These are phyloP conservation scores for Xylaria curta DNA, from an alignment of 495 filamentous ascomycete genomes.

Conservation along the genomic window DNA sequence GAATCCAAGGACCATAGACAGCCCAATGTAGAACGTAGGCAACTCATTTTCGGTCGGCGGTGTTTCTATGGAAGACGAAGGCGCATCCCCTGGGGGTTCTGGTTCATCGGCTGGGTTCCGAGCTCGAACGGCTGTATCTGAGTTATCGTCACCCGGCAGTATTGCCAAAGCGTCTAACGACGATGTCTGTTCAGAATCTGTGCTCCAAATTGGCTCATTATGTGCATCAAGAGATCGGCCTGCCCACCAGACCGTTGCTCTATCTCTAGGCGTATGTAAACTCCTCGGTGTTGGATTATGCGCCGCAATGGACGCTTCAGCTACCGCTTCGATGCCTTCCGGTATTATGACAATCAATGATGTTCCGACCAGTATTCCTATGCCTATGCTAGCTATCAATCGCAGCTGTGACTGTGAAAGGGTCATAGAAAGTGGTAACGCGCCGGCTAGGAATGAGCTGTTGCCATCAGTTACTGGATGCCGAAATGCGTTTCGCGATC, in stretches of 20 bases:
- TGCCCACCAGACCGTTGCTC: constrained; percentile 34
- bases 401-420: constrained; percentile 89
- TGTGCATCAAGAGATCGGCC: constrained; percentile 15
- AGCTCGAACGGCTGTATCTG: constrained; percentile 14
- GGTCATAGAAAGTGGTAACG: constrained; percentile 87
- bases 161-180: constrained; percentile 12
- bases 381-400: constrained; percentile 88
- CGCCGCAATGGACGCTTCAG: constrained; percentile 60
- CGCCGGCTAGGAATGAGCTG: constrained; percentile 94
- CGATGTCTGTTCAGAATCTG: background rate
- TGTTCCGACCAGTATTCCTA: constrained; percentile 93
- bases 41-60: constrained; percentile 43
- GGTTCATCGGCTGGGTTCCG: constrained; percentile 30
- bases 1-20: constrained; percentile 87
- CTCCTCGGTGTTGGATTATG: constrained; percentile 49
- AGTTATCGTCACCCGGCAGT: background rate
- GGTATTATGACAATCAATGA: constrained; percentile 97
- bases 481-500: constrained; percentile 15
- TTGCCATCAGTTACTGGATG: constrained; percentile 34
- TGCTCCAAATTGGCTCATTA: constrained; percentile 20
- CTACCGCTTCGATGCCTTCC: constrained; percentile 91
- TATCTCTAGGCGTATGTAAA: constrained; percentile 31
- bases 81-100: constrained; percentile 26
- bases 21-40: constrained; percentile 71
- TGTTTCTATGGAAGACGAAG: constrained; percentile 21